Base-by-base conservation (phyloP, 2,329 filamentous ascomycete genomes). In the Clonostachys sp. region DNA sequence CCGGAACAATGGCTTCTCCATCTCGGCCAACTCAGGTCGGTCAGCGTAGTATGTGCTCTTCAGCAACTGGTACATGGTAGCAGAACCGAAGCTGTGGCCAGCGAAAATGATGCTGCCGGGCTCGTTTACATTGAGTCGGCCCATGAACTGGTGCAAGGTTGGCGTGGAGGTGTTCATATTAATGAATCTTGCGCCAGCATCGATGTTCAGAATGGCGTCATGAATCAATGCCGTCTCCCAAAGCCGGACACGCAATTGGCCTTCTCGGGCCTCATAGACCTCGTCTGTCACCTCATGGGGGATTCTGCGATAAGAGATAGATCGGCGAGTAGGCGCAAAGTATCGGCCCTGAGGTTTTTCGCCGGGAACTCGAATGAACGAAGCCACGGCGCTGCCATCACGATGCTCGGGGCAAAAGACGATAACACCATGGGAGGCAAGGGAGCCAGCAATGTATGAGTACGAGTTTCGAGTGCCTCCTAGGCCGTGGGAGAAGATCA, bases 401-500 rank as follows among this genome's bases (percentile, higher is more conserved):
- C 90, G 79, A 61, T 95, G 90, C 58, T 95, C 90, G 1, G 88
- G 83, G 48, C 88, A 90, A 46, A 92, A 71, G 3, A 95, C 89
- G 8, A 94, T 81, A 18, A 91, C 75, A 39, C 90, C 90, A 58
- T 94, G 84, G 17, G 87, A 90, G 5, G 90, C 87, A 30, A 95
- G 69, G 1, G 87, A 89, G 14, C 87, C 87, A 16, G 80, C 85
- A 20, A 95, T 70, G 59, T 91, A 86, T n/a, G 88, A 92, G 68
- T 95, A 95, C 12, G 88, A 83, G 58, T 94, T 94, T 54, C 88
- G 79, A 50, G 81, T 85, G 36, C 90, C 90, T 36, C 87, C 90
- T 2, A 95, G 74, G 1, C 90, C 90, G 61, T 95, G 90, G 2
- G 89, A 94, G 66, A 95, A 95, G 52, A 95, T 74, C 71, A 90